Evolutionary conservation across 2,329 filamentous ascomycete species (phyloP).

Genomic region (Exophiala sideris): DNA sequence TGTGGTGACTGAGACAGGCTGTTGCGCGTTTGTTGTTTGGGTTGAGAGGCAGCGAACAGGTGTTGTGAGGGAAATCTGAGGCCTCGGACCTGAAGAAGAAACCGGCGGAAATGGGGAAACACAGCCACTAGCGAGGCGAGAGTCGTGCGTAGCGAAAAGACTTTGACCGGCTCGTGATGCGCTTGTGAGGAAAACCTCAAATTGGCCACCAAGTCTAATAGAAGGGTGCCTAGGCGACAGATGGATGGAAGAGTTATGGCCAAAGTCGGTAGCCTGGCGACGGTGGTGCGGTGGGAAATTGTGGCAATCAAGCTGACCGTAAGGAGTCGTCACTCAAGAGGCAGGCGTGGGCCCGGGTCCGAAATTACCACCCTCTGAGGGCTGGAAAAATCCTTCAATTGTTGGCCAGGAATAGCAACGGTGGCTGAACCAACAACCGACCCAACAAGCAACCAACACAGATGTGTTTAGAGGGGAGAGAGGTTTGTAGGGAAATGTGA

Average conservation of each 20-base stretch:
- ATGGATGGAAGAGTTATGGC: conserved; percentile 15
- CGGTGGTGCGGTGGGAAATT: conserved; percentile 28
- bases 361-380: conserved; percentile 25
- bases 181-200: conserved; percentile 12
- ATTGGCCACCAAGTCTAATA: conserved; percentile 18
- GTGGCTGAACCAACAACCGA: conserved; percentile 20
- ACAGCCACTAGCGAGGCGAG: conserved; percentile 18
- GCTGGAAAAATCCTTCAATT: conserved; percentile 17
- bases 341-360: conserved; percentile 24
- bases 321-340: conserved; percentile 25
- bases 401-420: conserved; percentile 24
- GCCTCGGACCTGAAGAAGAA: background rate
- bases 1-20: conserved; percentile 4
- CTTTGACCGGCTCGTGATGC: conserved; percentile 18
- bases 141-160: conserved; percentile 4
- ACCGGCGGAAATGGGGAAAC: conserved; percentile 11
- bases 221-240: conserved; percentile 20
- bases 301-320: conserved; percentile 29
- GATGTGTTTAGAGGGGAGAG: conserved; percentile 6
- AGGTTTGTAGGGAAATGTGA: conserved; percentile 7
- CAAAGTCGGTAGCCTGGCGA: conserved; percentile 26
- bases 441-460: conserved; percentile 3
- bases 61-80: conserved; percentile 15
- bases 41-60: conserved; percentile 6
- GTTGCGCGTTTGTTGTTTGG: conserved; percentile 16